phyloP scores from a whole-genome alignment of 371 early-diverging fungal genomes.

The Mucor velutinosus region DNA sequence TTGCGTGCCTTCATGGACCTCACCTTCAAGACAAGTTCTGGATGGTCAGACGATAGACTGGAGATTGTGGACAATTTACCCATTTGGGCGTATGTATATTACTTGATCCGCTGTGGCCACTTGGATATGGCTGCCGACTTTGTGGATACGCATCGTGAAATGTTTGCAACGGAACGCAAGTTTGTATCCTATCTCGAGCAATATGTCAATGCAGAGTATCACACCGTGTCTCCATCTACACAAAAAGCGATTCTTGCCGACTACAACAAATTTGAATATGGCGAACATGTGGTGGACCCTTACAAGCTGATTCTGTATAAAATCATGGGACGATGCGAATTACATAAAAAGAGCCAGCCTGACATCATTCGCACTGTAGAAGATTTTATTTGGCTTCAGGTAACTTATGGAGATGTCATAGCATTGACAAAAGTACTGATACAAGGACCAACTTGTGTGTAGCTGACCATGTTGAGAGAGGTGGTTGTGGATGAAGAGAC shows the following conservation, averaged over 20 bases:
- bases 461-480: slow-evolving; percentile 73
- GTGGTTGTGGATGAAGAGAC: slow-evolving; percentile 36
- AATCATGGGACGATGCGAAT: slow-evolving; percentile 83
- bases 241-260: slow-evolving; percentile 20
- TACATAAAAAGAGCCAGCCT: slow-evolving; percentile 63
- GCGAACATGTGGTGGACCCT: slow-evolving; percentile 62
- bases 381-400: slow-evolving; percentile 82
- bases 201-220: slow-evolving; percentile 56
- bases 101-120: slow-evolving; percentile 78
- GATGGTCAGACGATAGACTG: slow-evolving; percentile 20
- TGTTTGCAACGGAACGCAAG: slow-evolving; percentile 57
- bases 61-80: slow-evolving; percentile 67
- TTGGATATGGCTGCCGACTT: slow-evolving; percentile 65
- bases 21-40: slow-evolving; percentile 13
- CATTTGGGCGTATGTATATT: slow-evolving; percentile 84
- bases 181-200: slow-evolving; percentile 72
- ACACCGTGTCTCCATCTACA: slow-evolving; percentile 17
- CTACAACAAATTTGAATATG: slow-evolving; percentile 40
- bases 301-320: slow-evolving; percentile 86
- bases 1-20: slow-evolving; percentile 16
- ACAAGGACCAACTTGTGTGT: not conserved
- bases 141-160: slow-evolving; percentile 55
- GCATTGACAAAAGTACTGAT: not conserved
- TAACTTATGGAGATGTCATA: slow-evolving; percentile 1
- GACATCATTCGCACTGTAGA: slow-evolving; percentile 69